Evolutionary conservation across 345 rosid genomes (phyloP).

Genomic region (Dimocarpus longan): DNA sequence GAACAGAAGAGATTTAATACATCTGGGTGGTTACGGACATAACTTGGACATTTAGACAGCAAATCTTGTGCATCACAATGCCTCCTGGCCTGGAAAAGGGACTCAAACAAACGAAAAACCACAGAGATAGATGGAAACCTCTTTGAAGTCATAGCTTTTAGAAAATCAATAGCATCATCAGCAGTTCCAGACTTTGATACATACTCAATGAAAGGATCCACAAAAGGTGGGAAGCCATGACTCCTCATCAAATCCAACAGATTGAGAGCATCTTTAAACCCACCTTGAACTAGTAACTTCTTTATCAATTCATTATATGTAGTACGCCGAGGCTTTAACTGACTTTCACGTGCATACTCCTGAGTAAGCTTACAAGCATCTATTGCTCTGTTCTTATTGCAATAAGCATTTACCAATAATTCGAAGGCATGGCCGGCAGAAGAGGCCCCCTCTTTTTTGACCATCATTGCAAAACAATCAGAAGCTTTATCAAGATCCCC

Average conservation of each 20-base stretch:
- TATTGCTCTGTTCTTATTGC: slow-evolving; percentile 55
- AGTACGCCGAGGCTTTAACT: slow-evolving; percentile 58
- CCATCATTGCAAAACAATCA: slow-evolving; percentile 56
- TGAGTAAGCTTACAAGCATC: slow-evolving; percentile 68
- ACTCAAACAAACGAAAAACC: slow-evolving; percentile 63
- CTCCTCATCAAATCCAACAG: slow-evolving; percentile 68
- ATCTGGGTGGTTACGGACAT: slow-evolving; percentile 75
- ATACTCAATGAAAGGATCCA: slow-evolving; percentile 65
- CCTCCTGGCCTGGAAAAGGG: slow-evolving; percentile 65
- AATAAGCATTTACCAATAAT: slow-evolving; percentile 61
- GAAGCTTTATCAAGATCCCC: slow-evolving; percentile 71
- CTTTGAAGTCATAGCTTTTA: slow-evolving; percentile 68
- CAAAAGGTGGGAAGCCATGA: slow-evolving; percentile 77
- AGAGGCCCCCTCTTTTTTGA: slow-evolving; percentile 48
- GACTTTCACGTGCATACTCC: slow-evolving; percentile 35
- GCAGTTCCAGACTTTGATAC: slow-evolving; percentile 69
- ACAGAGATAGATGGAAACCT: slow-evolving; percentile 69
- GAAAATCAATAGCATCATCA: slow-evolving; percentile 61
- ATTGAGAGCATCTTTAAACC: slow-evolving; percentile 68
- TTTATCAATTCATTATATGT: slow-evolving; percentile 64
- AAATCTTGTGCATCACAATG: slow-evolving; percentile 72
- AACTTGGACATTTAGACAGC: slow-evolving; percentile 63
- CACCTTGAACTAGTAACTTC: slow-evolving; percentile 64
- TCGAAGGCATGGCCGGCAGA: slow-evolving; percentile 57
- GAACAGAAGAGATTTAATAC: slow-evolving; percentile 75